Evolutionary conservation across 768 basidiomycete species (phyloP).

Genomic region (Hortiboletus flavorubellus): DNA sequence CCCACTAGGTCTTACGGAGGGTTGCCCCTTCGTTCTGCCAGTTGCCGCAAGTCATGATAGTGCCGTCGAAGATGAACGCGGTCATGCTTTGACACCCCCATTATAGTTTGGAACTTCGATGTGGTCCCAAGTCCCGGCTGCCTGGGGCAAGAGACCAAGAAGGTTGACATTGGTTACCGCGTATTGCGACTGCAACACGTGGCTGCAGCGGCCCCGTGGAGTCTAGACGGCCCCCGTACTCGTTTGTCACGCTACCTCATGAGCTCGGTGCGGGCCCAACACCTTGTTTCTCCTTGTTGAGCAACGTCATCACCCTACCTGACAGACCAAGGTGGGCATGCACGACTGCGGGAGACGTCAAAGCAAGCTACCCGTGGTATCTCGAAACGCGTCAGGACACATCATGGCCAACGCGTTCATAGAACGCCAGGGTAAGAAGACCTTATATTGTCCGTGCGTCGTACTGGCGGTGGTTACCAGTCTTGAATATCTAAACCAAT

Average conservation of each 20-base stretch:
- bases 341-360: constrained; percentile 46
- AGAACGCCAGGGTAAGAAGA: neutral
- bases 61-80: no score
- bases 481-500: constrained; percentile 48
- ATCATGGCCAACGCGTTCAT: neutral
- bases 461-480: constrained; percentile 24
- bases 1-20: no score
- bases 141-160: no score
- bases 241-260: neutral
- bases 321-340: constrained; percentile 42
- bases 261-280: constrained; percentile 25
- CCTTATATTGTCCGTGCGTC: neutral
- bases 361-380: constrained; percentile 38
- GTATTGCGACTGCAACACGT: no score
- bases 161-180: no score
- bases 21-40: no score
- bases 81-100: no score
- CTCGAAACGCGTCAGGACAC: neutral
- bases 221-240: no score
- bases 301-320: constrained; percentile 33
- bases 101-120: no score
- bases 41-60: no score
- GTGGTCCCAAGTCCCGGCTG: no score
- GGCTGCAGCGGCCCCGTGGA: no score
- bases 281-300: constrained; percentile 41